A percentile compares a stretch with the other conserved stretches of the same genome.
These are phyloP conservation scores for Aspergillus biplanus DNA, from an alignment of 495 filamentous ascomycete genomes.

Conservation along the genomic window DNA sequence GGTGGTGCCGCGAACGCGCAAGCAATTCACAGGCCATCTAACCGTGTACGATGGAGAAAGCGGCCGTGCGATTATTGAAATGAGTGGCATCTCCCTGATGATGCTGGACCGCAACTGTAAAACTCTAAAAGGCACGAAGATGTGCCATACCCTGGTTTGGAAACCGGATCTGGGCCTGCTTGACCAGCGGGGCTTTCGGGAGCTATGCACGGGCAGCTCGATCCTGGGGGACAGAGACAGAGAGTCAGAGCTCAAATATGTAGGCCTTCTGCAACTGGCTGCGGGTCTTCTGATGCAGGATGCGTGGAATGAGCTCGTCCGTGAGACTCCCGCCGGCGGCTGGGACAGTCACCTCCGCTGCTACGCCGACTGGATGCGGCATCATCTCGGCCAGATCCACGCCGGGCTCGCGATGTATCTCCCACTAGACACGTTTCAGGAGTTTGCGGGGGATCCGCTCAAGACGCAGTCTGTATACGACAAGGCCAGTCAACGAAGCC, in stretches of 20 bases:
- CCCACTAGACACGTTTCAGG: background rate
- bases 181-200: background rate
- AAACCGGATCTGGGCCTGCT: conserved; percentile 7
- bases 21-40: too few relatives aligned
- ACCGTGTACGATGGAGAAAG: too few relatives aligned
- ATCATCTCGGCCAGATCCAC: background rate
- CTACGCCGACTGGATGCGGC: background rate
- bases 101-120: too few relatives aligned
- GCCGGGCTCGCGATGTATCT: background rate
- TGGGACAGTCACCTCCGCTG: background rate
- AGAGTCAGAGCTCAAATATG: too few relatives aligned
- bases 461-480: background rate
- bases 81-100: too few relatives aligned
- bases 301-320: background rate
- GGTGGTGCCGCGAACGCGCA: too few relatives aligned
- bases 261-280: background rate
- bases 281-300: background rate
- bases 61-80: too few relatives aligned
- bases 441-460: background rate
- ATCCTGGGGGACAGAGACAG: too few relatives aligned
- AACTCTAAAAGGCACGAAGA: too few relatives aligned
- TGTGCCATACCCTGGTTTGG: conserved; percentile 8
- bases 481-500: background rate
- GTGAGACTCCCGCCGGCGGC: background rate
- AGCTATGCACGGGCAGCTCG: too few relatives aligned